Base-by-base conservation (phyloP, 768 basidiomycete species). In the Tylopilus intermedius region DNA sequence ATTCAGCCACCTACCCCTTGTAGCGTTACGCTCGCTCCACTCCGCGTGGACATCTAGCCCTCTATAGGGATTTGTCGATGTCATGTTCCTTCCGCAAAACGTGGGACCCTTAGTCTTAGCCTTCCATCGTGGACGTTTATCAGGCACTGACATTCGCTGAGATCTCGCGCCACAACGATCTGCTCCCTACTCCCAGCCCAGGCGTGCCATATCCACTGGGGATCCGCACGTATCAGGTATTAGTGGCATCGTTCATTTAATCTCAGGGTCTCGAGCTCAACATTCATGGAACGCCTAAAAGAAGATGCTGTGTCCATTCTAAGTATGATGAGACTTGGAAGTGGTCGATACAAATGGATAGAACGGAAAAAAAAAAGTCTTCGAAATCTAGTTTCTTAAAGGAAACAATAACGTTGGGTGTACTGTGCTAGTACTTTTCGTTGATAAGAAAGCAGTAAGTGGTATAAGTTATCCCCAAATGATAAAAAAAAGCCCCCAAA, bases 401-500 rank as follows among this genome's bases (percentile, higher is more conserved):
- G 37, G 43, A 50, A 14, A 22, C 3, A 21, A n/a, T 54, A 66
- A 49, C 33, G 38, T 24, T 8, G 37, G 45, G 45, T 54, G 54
- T 61, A 57, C 56, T n/a, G 44, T 53, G 57, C 54, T 49, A 8
- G 47, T 62, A 62, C 58, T 67, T 65, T 67, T 62, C 43, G 7
- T 7, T 2, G 7, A 21, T 13, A 33, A 52, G 39, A 47, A 54
- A 58, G 44, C 52, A 49, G 49, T 39, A 50, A 57, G 59, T 56
- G 59, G 48, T 56, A 67, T 67, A 67, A 68, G 33, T 68, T 67
- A 67, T 46, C 37, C 54, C 57, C 43, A 57, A 58, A 62, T 32
- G 51, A 55, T 29, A 21, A 32, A 57, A 40, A 51, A 32, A 57
- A 40, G 49, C 10, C 38, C 45, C 59, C 55, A 24, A 60, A 64